Conservation (phyloP, 306 rosid species). For the Boehmeria nivea region DNA sequence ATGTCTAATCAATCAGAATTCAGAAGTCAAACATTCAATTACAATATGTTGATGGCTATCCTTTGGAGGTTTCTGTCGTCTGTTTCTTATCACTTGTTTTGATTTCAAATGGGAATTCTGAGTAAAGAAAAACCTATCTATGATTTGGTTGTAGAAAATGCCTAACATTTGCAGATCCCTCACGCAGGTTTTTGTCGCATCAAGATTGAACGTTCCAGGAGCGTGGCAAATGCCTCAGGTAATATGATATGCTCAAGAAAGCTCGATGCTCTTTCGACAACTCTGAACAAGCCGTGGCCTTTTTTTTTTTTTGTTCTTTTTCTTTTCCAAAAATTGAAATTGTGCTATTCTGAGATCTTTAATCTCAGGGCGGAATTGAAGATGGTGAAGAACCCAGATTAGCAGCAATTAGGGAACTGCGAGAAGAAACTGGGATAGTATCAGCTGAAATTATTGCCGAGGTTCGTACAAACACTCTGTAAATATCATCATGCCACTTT, state of each 20-base stretch:
- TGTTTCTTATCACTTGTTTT: too few relatives aligned
- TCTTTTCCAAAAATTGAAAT: not conserved
- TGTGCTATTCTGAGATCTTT: not conserved
- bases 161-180: conserved; percentile 6
- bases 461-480: conserved; percentile 35
- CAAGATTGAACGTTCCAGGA: conserved; percentile 96
- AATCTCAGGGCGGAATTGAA: conserved; percentile 81
- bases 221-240: conserved; percentile 99
- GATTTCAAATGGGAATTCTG: not conserved
- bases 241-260: not conserved
- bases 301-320: not conserved
- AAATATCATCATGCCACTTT: not conserved
- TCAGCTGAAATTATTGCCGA: conserved; percentile 76
- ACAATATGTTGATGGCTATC: too few relatives aligned
- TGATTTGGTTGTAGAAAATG: conserved; percentile 1
- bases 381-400: conserved; percentile 90
- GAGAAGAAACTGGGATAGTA: conserved; percentile 86
- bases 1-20: not conserved
- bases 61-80: too few relatives aligned
- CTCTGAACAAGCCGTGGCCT: too few relatives aligned
- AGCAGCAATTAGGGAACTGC: conserved; percentile 84
- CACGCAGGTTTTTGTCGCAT: conserved; percentile 79
- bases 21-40: too few relatives aligned
- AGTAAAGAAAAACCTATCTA: not conserved
- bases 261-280: too few relatives aligned